Conservation (phyloP, 2,329 filamentous ascomycete species). For the Lachnellula subtilissima region DNA sequence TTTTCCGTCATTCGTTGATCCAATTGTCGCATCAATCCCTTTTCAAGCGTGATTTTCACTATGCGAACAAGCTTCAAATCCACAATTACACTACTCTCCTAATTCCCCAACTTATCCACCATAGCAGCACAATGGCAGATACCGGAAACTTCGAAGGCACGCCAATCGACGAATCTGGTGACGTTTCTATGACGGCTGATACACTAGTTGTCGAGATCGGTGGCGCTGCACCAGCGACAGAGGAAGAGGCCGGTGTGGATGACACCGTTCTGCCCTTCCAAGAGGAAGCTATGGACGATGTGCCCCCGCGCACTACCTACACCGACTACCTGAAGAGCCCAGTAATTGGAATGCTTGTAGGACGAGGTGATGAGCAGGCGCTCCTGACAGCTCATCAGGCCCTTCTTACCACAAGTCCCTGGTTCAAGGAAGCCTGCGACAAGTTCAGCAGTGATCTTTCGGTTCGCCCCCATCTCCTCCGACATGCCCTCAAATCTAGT, state of each 20-base stretch:
- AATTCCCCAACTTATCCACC: not conserved
- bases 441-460: slow-evolving; percentile 56
- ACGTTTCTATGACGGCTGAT: slow-evolving; percentile 27
- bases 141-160: slow-evolving; percentile 4
- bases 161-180: slow-evolving; percentile 16
- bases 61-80: not conserved
- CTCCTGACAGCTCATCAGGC: slow-evolving; percentile 75
- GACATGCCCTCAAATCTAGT: not conserved
- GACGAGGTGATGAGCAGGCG: slow-evolving; percentile 53
- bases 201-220: slow-evolving; percentile 26
- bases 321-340: slow-evolving; percentile 63
- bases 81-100: not conserved
- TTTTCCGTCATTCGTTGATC: slow-evolving; percentile 1
- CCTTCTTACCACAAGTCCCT: slow-evolving; percentile 69
- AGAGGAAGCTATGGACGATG: slow-evolving; percentile 21
- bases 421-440: slow-evolving; percentile 60
- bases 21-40: not conserved
- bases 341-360: slow-evolving; percentile 63
- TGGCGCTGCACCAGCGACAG: slow-evolving; percentile 2
- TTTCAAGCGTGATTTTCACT: not conserved
- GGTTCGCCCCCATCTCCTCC: slow-evolving; percentile 40
- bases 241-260: slow-evolving; percentile 4
- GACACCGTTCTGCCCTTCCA: slow-evolving; percentile 19
- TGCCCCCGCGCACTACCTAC: slow-evolving; percentile 35
- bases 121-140: slow-evolving; percentile 18